Base-by-base conservation (phyloP, 2,329 filamentous ascomycete species). In the Volutella citrinella region DNA sequence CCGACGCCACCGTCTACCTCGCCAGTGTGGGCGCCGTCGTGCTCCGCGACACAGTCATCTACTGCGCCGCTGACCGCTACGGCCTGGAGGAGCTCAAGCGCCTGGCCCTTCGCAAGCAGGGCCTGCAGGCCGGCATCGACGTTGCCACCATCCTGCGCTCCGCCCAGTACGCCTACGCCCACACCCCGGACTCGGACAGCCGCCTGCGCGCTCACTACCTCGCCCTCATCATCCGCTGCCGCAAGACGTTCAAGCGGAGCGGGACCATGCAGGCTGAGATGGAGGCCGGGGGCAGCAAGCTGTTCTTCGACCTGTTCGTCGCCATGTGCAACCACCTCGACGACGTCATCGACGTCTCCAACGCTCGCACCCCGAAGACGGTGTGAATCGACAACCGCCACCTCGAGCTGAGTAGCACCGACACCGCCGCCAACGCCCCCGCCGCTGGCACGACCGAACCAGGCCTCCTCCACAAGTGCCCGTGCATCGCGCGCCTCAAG, bases 241-340 rank as follows among this genome's bases (percentile, higher is more conserved):
- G 91, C 66, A 89, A 89, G 74, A 95, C 88, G 58, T 96, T 97
- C 68, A 96, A 95, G 83, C 82, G 86, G 69, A 95, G 89, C 72
- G 90, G 90, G 68, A 96, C 90, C 66, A 95, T 96, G 89, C 90
- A 96, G 78, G 84, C 86, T 72, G 90, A 96, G 74, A 96, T 97
- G 90, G 87, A 95, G 74, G 81, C 81, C 66, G 89, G 90, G 64
- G 89, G 70, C 57, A 76, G 80, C 69, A 90, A 90, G 76, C 76
- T 96, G 70, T 96, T 93, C 77, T 97, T 97, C 71, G 90, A 96
- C 76, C 74, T 97, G 66, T 97, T 96, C 66, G 90, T 96, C 61
- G 90, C 90, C 57, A 87, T 96, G 84, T 95, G 88, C 76, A 96
- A 95, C 70, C 90, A 95, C 72, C 84, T 96, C 59, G 90, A 96